Evolutionary conservation across 257 asterid genomes (phyloP).

Genomic region (Capsicum chinense): DNA sequence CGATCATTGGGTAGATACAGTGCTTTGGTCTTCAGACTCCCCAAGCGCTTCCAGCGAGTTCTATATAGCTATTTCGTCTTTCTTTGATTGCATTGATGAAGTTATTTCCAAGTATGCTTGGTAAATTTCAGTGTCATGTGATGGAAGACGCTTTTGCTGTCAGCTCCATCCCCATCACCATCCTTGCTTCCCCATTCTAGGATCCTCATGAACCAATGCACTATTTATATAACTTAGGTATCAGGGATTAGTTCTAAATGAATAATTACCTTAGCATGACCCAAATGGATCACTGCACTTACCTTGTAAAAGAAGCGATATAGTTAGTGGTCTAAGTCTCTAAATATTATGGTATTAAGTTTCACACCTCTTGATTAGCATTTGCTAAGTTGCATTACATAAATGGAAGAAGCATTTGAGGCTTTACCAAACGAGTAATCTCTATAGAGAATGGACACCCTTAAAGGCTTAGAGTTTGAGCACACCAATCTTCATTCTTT

Average conservation of each 20-base stretch:
- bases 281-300: constrained; percentile 8
- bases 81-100: constrained; percentile 18
- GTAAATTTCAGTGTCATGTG: background rate
- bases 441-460: background rate
- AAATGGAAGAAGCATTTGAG: background rate
- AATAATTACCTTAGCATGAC: constrained; percentile 5
- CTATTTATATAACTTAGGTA: background rate
- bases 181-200: too few species aligned
- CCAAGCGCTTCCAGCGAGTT: background rate
- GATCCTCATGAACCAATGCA: background rate
- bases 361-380: background rate
- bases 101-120: background rate
- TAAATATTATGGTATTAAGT: constrained; percentile 9
- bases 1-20: background rate
- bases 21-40: constrained; percentile 3
- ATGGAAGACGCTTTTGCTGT: background rate
- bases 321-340: background rate
- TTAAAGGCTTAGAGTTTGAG: background rate
- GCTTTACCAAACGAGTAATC: background rate
- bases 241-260: constrained; percentile 18
- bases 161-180: too few species aligned
- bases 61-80: background rate
- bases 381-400: background rate
- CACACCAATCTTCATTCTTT: background rate
- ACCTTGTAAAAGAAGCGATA: background rate